Base-by-base conservation (phyloP, 768 basidiomycete species). In the Erythrobasidium yunnanense region DNA sequence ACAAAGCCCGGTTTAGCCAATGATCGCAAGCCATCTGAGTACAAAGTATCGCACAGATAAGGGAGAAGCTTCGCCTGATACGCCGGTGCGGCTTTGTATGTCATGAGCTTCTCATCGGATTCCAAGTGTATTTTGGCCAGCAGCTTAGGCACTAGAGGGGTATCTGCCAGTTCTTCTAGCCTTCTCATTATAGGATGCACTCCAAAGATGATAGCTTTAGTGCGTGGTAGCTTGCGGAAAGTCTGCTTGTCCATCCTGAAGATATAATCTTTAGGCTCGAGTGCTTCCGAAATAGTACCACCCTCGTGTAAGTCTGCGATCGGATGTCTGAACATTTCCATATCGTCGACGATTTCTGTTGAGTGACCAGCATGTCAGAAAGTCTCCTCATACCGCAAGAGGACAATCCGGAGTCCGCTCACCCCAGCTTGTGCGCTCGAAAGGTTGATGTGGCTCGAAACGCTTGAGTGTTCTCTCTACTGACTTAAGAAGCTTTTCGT, bases 401-500 rank as follows among this genome's bases (percentile, higher is more conserved):
- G 73, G 1, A 75, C 54, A 25, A 18, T 71, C 67, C 51, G 77
- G 76, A 62, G 76, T 76, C 27, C 73, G 74, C 55, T 77, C 76
- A 67, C 73, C 74, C 77, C 77, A 78, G 56, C 73, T 73, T 4
- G 75, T 73, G 27, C 77, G 73, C 71, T 78, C 77, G 52, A 78
- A 77, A 1, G 77, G 77, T 54, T 75, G 71, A 34, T 72, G 65
- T 1, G 76, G 72, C 29, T 70, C 66, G 72, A 77, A 74, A 13
- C 76, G 75, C 65, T 75, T 76, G 46, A 78, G 69, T 30, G 77
- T 78, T 23, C 77, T 71, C 69, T 78, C 77, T 33, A 78, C 76
- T 38, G 74, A 75, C 46, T 72, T 45, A 25, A 77, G 71, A 15
- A 78, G 69, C 70, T 76, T 77, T 53, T 75, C 72, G 38, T 77